Base-by-base conservation (phyloP, 495 filamentous ascomycete species). In the Podospora pseudopauciseta region DNA sequence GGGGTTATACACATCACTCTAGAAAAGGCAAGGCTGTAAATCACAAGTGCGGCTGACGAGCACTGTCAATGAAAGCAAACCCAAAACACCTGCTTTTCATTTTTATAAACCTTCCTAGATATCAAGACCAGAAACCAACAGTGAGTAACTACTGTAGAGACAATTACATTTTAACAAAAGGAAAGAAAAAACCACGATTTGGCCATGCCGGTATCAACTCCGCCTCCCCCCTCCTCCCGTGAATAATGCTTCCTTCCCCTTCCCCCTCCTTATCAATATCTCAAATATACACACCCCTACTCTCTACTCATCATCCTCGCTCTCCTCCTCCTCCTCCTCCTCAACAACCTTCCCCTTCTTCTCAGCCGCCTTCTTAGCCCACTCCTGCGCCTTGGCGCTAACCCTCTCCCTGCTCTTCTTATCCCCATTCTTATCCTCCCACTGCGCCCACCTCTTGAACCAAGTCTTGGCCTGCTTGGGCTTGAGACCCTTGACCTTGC, bases 391-490 rank as follows among this genome's bases (percentile, higher is more conserved):
- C 78, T 86, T 89, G 9, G 87, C 89, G 73, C 89, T 88, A 44
- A 92, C 91, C 65, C 84, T 86, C 72, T 92, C 89, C 63, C 89
- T 82, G 71, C 84, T 86, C 84, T 91, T 92, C 66, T 84, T 79
- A 73, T 91, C 87, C 4, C 90, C 91, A 65, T 84, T 82, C 79
- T 87, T 87, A 80, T 88, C 88, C 81, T 96, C 92, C 80, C 88
- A 94, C 69, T 86, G 82, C 67, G 90, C 84, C 92, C 92, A 96
- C 72, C 91, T 86, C 77, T 90, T 89, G 76, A 96, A 96, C 81
- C 93, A 89, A 73, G 86, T 89, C 74, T 90, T 88, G 2, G 92
- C 92, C 77, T 90, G 86, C 74, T 88, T 86, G 16, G 88, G 82
- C 77, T 91, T 91, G 19, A 93, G 74, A 16, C 86, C 85, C 83